These are phyloP conservation scores for Protomyces gravidus DNA, from an alignment of 1,139 yeast species.

Conservation along the genomic window DNA sequence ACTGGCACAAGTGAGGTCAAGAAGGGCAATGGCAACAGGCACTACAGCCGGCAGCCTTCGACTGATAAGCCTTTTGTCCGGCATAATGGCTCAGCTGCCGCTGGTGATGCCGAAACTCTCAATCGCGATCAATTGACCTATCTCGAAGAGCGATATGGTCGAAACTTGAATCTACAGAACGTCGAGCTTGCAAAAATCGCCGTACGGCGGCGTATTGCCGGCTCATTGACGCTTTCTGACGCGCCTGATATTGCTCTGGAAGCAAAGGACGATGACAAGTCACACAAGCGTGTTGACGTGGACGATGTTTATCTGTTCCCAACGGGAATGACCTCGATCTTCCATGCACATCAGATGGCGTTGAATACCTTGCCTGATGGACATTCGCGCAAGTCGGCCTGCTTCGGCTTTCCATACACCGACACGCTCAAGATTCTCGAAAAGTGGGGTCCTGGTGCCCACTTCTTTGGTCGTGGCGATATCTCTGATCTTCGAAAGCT, in stretches of 20 bases:
- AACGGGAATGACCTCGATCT: conserved; percentile 89
- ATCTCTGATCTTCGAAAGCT: conserved; percentile 63
- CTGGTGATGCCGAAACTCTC: conserved; percentile 33
- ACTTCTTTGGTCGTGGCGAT: conserved; percentile 81
- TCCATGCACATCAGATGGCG: conserved; percentile 69
- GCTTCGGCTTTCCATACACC: conserved; percentile 92
- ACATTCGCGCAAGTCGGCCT: conserved; percentile 56
- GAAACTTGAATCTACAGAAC: conserved; percentile 74
- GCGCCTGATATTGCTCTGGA: conserved; percentile 30
- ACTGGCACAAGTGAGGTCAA: conserved; percentile 37
- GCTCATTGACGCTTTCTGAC: conserved; percentile 51
- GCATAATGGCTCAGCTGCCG: conserved; percentile 35
- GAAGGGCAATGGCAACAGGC: conserved; percentile 18
- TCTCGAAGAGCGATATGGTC: conserved; percentile 84
- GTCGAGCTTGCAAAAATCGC: conserved; percentile 72
- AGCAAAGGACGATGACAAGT: conserved; percentile 33
- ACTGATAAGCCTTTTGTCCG: conserved; percentile 10
- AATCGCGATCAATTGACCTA: conserved; percentile 59
- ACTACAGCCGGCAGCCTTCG: conserved; percentile 24
- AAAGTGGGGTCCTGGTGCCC: conserved; percentile 82
- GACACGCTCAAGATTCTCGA: conserved; percentile 80
- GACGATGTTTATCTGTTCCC: conserved; percentile 80
- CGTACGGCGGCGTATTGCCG: conserved; percentile 69
- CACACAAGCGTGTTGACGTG: conserved; percentile 44
- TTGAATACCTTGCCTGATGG: conserved; percentile 42